Conservation (phyloP, 2,329 filamentous ascomycete species). For the Cordyceps cicadae region DNA sequence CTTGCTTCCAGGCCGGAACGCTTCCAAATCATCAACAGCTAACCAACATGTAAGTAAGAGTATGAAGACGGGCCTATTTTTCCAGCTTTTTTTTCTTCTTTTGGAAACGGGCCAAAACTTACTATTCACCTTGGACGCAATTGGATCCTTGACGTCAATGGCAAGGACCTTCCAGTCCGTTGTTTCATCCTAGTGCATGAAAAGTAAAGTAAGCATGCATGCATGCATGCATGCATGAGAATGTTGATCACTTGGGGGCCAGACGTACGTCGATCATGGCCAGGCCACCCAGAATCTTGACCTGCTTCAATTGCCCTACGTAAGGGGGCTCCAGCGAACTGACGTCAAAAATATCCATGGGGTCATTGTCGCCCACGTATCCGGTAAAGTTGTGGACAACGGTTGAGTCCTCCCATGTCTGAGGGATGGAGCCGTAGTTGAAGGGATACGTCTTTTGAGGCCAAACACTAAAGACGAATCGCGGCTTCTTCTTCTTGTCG, state of each 20-base stretch:
- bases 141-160: conserved; percentile 30
- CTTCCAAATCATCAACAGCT: conserved; percentile 30
- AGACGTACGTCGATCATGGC: conserved; percentile 29
- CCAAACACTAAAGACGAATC: conserved; percentile 35
- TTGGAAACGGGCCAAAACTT: conserved; percentile 6
- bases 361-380: conserved; percentile 32
- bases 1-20: conserved; percentile 29
- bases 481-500: conserved; percentile 26
- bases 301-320: conserved; percentile 32
- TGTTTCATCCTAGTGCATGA: conserved; percentile 20
- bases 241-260: accelerated
- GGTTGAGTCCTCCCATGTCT: conserved; percentile 37
- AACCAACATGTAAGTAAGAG: conserved; percentile 15
- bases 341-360: conserved; percentile 34
- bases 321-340: conserved; percentile 25
- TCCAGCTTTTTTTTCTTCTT: too few relatives aligned
- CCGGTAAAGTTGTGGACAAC: conserved; percentile 30
- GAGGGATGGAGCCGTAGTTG: conserved; percentile 35
- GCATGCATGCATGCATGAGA: not conserved
- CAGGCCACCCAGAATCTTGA: conserved; percentile 33
- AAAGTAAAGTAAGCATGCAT: conserved; percentile 3
- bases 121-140: conserved; percentile 28
- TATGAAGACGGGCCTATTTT: not conserved
- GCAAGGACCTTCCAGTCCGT: conserved; percentile 34
- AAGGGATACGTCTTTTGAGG: conserved; percentile 36